These are phyloP conservation scores for Candida bentonensis DNA, from an alignment of 805 yeast genomes.

Conservation along the genomic window DNA sequence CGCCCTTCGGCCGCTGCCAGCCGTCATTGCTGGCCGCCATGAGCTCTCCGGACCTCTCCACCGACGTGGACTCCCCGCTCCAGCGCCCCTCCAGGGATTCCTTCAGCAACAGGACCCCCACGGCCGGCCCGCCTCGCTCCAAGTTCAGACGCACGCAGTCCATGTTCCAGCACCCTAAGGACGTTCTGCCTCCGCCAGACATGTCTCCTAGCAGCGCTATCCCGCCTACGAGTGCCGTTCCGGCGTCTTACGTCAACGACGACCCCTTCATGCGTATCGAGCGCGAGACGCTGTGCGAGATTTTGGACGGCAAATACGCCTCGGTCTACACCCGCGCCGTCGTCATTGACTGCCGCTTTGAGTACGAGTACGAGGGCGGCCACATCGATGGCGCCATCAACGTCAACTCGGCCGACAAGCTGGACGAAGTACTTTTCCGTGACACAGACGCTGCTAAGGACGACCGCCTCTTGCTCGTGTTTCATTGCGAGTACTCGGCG, in stretches of 20 bases:
- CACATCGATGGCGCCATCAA: conserved; percentile 79
- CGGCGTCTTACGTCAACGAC: conserved; percentile 31
- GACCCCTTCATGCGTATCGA: conserved; percentile 62
- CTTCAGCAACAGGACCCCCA: conserved; percentile 4
- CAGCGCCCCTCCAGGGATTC: conserved; percentile 6
- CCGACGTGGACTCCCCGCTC: conserved; percentile 6
- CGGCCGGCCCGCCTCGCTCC: conserved; percentile 12
- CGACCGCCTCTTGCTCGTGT: conserved; percentile 45
- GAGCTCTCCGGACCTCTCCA: conserved; percentile 5
- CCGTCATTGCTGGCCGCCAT: neutral
- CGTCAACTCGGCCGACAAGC: conserved; percentile 50
- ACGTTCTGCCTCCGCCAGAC: conserved; percentile 20
- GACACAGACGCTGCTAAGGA: conserved; percentile 11
- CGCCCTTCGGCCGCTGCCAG: conserved; percentile 1
- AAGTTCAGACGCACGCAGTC: conserved; percentile 51
- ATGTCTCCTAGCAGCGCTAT: conserved; percentile 9
- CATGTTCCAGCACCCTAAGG: conserved; percentile 49
- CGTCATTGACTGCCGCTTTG: conserved; percentile 81
- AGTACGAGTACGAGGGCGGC: conserved; percentile 86
- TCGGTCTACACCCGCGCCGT: conserved; percentile 40
- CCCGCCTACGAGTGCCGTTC: conserved; percentile 18
- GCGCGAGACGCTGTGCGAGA: conserved; percentile 40
- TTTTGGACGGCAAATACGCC: conserved; percentile 41
- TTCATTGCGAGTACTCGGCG: conserved; percentile 91
- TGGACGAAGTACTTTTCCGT: conserved; percentile 42